Evolutionary conservation across 192 early-diverging fungal species (phyloP), one percentile per base, ranked within the genome.

Genomic region (Spizellomyces punctatus): DNA sequence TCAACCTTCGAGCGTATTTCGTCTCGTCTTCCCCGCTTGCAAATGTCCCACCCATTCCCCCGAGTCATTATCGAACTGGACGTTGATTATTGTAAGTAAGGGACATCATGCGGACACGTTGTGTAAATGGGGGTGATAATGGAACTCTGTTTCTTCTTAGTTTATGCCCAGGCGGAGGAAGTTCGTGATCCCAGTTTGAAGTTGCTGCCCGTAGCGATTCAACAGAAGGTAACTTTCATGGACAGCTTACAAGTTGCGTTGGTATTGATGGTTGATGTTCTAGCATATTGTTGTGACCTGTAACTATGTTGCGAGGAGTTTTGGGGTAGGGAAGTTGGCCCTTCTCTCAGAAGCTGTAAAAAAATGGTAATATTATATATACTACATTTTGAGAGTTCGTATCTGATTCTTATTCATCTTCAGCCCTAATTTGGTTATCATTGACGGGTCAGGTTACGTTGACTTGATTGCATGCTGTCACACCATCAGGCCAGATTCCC

Each of bases 261-360:
- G 46, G 46, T 49, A 36, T 36, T 36, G 27, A 36, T 22, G 12
- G 14, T 64, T 19, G 17, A 54, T 58, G 46, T 64, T 14, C 19
- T 4, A 77, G 76, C 77, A 78, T 46, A 78, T 78, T 16, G 72
- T 78, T 46, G 77, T 78, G 3, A 79, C 78, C 45, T 80, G 73
- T 67, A 81, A 81, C 68, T 81, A 81, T 64, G 50, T 66, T n/a
- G 79, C 79, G 8, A 77, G 79, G 6, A 21, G 12, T 46, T 49
- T 22, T 60, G 79, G 79, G 14, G 62, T 81, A 22, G 50, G 56
- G 10, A 81, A 81, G 45, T 52, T 81, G 22, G 75, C 67, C 41
- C 69, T 78, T 8, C 48, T 81, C 45, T 59, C 63, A 7, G 79
- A 81, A 16, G 76, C 79, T 12, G 4, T 66, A 6, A 68, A 64